Base-by-base conservation (phyloP, 176 grass and related monocot species). In the Dendrocalamus sinicus region DNA sequence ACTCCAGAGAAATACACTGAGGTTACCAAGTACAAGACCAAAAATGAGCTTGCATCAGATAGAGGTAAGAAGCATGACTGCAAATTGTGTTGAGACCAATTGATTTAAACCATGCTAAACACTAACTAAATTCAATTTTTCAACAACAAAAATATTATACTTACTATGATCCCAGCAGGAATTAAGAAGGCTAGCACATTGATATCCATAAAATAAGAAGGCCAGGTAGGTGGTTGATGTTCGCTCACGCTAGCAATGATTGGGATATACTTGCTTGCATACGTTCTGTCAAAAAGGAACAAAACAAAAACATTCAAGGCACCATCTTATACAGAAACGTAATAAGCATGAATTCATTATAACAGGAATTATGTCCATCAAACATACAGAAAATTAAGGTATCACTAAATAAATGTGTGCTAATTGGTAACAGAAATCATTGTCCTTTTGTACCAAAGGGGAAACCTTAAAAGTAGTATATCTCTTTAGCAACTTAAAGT, bases 131-230 rank as follows among this genome's bases (percentile, higher is more conserved):
- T 44, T 64, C 4, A 28, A 8, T 81, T 68, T 37, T 83, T 40
- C 17, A 70, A 28, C 40, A 80, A 35, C 8, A 78, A 64, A 76
- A 44, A 23, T 81, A 58, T 44, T 71, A 22, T 63, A 73, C 94
- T 96, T 91, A 96, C 94, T 66, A 96, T 80, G 47, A 93, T 89
- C 62, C 94, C 94, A 81, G 91, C 94, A 68, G 94, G 94, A 89
- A 96, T 83, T 60, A 96, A 85, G 83, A 93, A 96, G 77, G 94
- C 94, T 41, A 96, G 73, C 77, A 91, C 91, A 89, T 96, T 96
- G 61, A 96, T 96, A 76, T 96, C 94, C 94, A 96, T 96, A 77
- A 96, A 96, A 89, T 96, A 96, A 80, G 94, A 96, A 79, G 94
- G 94, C 94, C 94, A 96, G 41, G 94, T 96, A 43, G 94, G 94